Conservation (phyloP, 139 green algal genomes). For the Micromonas pusilla region DNA sequence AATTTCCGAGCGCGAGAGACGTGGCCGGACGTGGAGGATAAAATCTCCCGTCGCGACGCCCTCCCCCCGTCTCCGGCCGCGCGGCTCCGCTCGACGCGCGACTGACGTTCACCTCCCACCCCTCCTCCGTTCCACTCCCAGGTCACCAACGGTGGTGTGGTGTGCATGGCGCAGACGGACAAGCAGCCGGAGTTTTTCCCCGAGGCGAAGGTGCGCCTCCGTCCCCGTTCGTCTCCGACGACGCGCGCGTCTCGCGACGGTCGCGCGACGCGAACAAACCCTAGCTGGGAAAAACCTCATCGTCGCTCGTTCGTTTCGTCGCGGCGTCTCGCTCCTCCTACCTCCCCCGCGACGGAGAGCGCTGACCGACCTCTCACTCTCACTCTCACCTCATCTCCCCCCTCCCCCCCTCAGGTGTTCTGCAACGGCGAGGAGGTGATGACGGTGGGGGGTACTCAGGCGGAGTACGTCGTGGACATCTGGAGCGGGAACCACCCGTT, state of each 20-base stretch:
- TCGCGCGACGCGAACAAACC: neutral
- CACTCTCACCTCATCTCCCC: neutral
- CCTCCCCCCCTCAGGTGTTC: constrained; percentile 53
- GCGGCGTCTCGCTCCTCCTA: neutral
- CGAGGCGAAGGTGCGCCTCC: constrained; percentile 19
- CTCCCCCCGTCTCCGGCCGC: too few relatives aligned
- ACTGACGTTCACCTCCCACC: too few relatives aligned
- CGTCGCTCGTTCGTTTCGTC: too few relatives aligned
- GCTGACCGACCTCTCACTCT: neutral
- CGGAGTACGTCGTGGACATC: constrained; percentile 86
- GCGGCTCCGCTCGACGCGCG: too few relatives aligned
- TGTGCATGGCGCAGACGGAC: constrained; percentile 5
- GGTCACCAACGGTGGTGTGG: neutral
- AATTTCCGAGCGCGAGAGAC: too few relatives aligned
- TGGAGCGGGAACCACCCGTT: constrained; percentile 96
- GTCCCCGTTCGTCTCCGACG: neutral
- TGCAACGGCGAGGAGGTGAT: constrained; percentile 98
- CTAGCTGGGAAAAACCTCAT: neutral
- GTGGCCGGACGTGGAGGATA: too few relatives aligned
- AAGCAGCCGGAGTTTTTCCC: constrained; percentile 17
- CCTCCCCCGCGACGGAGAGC: neutral
- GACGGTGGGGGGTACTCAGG: constrained; percentile 73
- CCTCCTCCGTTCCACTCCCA: neutral
- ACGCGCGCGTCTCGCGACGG: neutral
- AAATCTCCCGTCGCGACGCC: too few relatives aligned